A percentile compares a stretch with the other conserved stretches of the same genome.
Conservation (phyloP, 441 rosid species). For the Brassica hybrid region DNA sequence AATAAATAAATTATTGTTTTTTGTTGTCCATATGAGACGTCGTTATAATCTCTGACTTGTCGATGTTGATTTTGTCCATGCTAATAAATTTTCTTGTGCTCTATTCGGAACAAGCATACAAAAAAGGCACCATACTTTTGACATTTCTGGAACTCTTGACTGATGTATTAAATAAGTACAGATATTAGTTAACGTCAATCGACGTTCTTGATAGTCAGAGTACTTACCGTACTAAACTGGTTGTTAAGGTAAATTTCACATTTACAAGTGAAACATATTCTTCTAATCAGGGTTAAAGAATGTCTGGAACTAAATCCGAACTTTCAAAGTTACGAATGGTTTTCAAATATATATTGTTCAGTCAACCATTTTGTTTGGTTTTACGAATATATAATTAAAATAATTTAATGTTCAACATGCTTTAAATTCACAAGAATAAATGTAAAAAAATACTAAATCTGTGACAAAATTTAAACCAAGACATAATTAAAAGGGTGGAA, state of each 20-base stretch:
- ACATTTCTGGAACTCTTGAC: not conserved
- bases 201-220: not conserved
- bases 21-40: not conserved
- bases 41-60: not conserved
- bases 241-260: not conserved
- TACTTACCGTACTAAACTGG: not conserved
- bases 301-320: not conserved
- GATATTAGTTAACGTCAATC: not conserved
- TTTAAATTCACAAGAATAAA: not conserved
- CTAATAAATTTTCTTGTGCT: not conserved
- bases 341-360: not conserved
- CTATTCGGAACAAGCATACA: not conserved
- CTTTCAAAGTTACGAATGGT: conserved; percentile 2
- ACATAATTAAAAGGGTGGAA: not conserved
- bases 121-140: conserved; percentile 1
- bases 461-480: not conserved
- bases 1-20: not conserved
- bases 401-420: not conserved
- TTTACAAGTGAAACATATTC: not conserved
- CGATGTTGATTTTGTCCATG: not conserved
- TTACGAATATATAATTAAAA: not conserved
- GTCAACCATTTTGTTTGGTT: not conserved
- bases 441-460: not conserved
- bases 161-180: not conserved
- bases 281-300: not conserved